A percentile compares a stretch with the other conserved stretches of the same genome.
phyloP scores from a whole-genome alignment of 305 asterid species.

The Fraxinus floribunda region DNA sequence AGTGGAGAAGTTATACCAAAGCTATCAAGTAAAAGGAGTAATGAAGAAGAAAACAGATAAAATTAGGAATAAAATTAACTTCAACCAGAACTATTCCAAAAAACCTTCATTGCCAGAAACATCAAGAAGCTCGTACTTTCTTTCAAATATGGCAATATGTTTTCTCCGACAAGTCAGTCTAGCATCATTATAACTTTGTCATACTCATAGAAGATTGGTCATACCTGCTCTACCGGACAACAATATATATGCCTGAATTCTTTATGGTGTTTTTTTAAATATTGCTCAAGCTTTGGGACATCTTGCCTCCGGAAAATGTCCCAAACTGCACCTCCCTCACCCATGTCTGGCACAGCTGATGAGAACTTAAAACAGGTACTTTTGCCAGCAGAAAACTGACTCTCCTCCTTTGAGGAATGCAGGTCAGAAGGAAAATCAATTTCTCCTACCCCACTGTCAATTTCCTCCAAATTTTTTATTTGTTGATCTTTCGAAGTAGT shows the following conservation, averaged over 20 bases:
- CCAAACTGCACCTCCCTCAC: conserved; percentile 62
- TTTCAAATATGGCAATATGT: background rate
- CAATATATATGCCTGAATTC: conserved; percentile 51
- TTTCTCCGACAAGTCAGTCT: background rate
- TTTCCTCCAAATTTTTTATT: conserved; percentile 18
- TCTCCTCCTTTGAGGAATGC: conserved; percentile 8
- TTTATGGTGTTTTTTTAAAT: conserved; percentile 50
- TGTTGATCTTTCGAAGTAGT: background rate
- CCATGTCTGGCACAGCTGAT: conserved; percentile 24
- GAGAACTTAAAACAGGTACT: conserved; percentile 4
- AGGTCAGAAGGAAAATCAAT: conserved; percentile 16
- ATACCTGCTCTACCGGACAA: conserved; percentile 47
- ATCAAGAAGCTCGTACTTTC: background rate
- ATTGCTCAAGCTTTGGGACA: conserved; percentile 54
- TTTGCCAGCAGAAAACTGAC: conserved; percentile 10
- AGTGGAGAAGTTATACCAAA: background rate
- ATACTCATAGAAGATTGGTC: background rate
- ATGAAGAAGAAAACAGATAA: background rate
- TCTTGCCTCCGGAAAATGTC: conserved; percentile 61
- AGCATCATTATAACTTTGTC: background rate
- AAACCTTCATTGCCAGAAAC: background rate
- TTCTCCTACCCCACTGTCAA: conserved; percentile 16
- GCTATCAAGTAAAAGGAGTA: background rate
- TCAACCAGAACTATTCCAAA: background rate
- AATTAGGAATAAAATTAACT: background rate